Evolutionary conservation across 257 asterid genomes (phyloP).

Genomic region (Solanum appendiculatum): DNA sequence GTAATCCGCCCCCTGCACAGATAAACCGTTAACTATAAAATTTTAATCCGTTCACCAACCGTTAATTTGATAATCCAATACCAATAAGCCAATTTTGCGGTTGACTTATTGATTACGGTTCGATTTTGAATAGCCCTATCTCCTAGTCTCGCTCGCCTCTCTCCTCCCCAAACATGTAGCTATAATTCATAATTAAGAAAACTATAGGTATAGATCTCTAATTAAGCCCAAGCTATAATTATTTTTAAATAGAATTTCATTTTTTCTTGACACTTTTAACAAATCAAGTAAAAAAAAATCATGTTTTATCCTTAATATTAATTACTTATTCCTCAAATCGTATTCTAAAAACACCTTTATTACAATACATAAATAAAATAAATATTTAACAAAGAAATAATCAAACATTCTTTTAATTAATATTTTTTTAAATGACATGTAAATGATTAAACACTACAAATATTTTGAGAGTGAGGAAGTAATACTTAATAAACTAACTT

Average conservation of each 20-base stretch:
- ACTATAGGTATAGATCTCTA: background rate
- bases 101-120: background rate
- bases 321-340: too few species aligned
- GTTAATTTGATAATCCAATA: background rate
- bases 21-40: too few species aligned
- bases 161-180: background rate
- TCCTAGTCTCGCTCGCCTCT: background rate
- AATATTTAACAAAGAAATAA: background rate
- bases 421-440: background rate
- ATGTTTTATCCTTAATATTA: too few species aligned
- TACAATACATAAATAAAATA: background rate
- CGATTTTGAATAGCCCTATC: rapidly evolving
- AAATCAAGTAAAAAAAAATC: too few species aligned
- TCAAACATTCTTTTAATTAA: background rate
- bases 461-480: background rate
- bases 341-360: background rate
- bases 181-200: too few species aligned
- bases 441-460: background rate
- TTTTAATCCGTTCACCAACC: too few species aligned
- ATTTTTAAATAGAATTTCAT: rapidly evolving
- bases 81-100: too few species aligned
- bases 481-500: too few species aligned
- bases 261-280: background rate
- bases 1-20: rapidly evolving
- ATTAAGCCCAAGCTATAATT: background rate